phyloP scores from a whole-genome alignment of 2,329 filamentous ascomycete species.

The Cercospora sp. region DNA sequence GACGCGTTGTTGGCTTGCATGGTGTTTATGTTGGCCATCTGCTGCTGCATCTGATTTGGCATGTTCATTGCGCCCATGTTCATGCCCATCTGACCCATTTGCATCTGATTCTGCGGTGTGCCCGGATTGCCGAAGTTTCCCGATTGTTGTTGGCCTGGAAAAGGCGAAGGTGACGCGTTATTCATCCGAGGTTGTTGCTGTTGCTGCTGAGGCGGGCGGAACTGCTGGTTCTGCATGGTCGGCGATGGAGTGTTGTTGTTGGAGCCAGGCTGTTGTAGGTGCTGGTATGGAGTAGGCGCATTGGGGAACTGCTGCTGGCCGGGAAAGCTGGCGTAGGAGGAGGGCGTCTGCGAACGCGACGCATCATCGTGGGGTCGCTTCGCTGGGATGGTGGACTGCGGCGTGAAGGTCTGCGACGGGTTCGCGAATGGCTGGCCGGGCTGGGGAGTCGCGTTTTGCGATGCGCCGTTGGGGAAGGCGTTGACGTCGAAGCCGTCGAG shows the following conservation, averaged over 20 bases:
- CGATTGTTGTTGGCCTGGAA: slow-evolving; percentile 44
- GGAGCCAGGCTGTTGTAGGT: slow-evolving; percentile 72
- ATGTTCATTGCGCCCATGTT: slow-evolving; percentile 39
- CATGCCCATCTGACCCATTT: slow-evolving; percentile 43
- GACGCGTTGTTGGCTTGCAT: slow-evolving; percentile 65
- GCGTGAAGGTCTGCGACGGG: slow-evolving; percentile 76
- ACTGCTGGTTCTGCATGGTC: slow-evolving; percentile 80
- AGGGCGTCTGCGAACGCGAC: slow-evolving; percentile 87
- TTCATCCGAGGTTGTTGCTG: slow-evolving; percentile 68
- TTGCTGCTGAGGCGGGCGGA: slow-evolving; percentile 56
- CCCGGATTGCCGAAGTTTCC: slow-evolving; percentile 45
- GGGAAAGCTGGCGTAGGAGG: slow-evolving; percentile 58
- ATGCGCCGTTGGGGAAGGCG: slow-evolving; percentile 70
- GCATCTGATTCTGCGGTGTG: slow-evolving; percentile 28
- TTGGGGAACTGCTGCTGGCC: slow-evolving; percentile 59
- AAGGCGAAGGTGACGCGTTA: slow-evolving; percentile 89
- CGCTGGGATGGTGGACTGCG: slow-evolving; percentile 82
- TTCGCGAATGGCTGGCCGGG: slow-evolving; percentile 52
- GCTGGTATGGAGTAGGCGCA: slow-evolving; percentile 72
- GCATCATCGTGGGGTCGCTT: slow-evolving; percentile 81
- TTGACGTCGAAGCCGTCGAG: slow-evolving; percentile 46
- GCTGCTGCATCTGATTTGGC: slow-evolving; percentile 49
- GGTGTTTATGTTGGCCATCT: slow-evolving; percentile 41
- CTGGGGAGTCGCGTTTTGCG: slow-evolving; percentile 66
- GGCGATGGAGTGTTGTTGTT: slow-evolving; percentile 88